Evolutionary conservation across 2,329 filamentous ascomycete species (phyloP).

Genomic region (Akanthomyces dipterigenus): DNA sequence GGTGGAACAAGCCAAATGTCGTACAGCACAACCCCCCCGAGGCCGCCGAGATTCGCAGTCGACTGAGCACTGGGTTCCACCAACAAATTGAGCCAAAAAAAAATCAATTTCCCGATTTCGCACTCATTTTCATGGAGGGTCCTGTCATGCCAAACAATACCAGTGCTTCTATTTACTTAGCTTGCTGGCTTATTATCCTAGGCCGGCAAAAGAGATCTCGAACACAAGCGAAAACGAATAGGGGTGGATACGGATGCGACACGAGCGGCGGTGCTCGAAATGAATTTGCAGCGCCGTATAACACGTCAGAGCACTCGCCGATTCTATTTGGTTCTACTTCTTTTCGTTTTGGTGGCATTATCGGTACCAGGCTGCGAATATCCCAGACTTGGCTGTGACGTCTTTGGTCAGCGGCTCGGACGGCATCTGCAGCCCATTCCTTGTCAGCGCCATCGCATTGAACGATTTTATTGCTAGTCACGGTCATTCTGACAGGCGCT

Average conservation of each 20-base stretch:
- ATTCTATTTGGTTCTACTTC: neutral
- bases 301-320: neutral
- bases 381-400: neutral
- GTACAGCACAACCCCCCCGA: neutral
- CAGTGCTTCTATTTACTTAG: no score
- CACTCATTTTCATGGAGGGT: neutral
- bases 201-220: slow-evolving; percentile 1
- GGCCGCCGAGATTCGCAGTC: neutral
- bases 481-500: neutral
- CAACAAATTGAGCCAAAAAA: neutral
- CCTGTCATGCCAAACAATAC: neutral
- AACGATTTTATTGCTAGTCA: neutral
- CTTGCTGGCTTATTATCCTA: neutral
- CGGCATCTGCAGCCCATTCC: neutral
- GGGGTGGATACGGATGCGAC: slow-evolving; percentile 13
- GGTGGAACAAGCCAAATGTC: neutral
- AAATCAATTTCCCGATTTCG: slow-evolving; percentile 8
- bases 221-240: slow-evolving; percentile 8
- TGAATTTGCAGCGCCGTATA: neutral
- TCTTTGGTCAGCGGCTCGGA: neutral
- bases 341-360: neutral
- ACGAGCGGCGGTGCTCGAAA: neutral
- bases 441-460: neutral
- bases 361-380: neutral
- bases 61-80: neutral